Percentiles rank a stretch among this genome's conserved stretches.
Conservation (phyloP, 179 eudicot genomes). For the Heliamphora pulchella region DNA sequence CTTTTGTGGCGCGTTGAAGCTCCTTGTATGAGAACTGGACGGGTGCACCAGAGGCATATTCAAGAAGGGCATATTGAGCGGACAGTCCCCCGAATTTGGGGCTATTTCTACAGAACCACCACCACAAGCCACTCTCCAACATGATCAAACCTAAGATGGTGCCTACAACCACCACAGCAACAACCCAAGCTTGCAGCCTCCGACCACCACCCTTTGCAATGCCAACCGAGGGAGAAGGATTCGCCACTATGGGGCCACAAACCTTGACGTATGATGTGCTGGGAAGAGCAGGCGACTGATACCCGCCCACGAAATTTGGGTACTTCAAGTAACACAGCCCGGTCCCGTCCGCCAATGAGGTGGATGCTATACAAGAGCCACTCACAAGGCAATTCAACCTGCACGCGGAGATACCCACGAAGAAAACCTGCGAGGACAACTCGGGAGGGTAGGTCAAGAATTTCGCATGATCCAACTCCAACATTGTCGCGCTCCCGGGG, state of each 20-base stretch:
- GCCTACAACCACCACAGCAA: conserved; percentile 38
- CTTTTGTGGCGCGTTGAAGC: conserved; percentile 57
- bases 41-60: conserved; percentile 85
- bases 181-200: conserved; percentile 43
- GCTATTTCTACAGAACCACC: conserved; percentile 59
- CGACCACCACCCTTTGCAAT: conserved; percentile 5
- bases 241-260: conserved; percentile 45
- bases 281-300: conserved; percentile 63
- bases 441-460: conserved; percentile 68
- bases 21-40: conserved; percentile 72
- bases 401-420: conserved; percentile 42
- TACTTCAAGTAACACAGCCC: conserved; percentile 53
- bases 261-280: conserved; percentile 79
- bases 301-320: conserved; percentile 49
- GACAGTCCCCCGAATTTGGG: conserved; percentile 46
- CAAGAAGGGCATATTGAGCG: conserved; percentile 61
- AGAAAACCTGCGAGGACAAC: conserved; percentile 28
- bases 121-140: conserved; percentile 54
- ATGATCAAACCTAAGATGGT: conserved; percentile 35
- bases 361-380: conserved; percentile 54
- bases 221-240: conserved; percentile 29
- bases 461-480: conserved; percentile 51
- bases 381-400: conserved; percentile 47
- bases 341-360: conserved; percentile 58
- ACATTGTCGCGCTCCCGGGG: conserved; percentile 43